Base-by-base conservation (phyloP, 2,329 filamentous ascomycete genomes). In the Neonectria ditissima region DNA sequence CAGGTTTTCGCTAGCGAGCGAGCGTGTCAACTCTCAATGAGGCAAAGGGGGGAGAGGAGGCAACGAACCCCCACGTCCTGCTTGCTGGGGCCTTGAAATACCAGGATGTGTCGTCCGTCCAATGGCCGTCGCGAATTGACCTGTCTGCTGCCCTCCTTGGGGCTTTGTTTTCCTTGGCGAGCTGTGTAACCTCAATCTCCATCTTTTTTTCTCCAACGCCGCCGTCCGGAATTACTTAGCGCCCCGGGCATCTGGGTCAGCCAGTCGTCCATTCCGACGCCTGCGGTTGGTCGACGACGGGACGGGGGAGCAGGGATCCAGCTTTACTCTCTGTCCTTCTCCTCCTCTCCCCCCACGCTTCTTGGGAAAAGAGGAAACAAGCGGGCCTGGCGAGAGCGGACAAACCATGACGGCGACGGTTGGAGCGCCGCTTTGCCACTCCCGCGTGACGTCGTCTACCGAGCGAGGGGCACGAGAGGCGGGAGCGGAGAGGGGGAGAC, bases 71-170 rank as follows among this genome's bases (percentile, higher is more conserved):
- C 69, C 69, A 71, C 69, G 69, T 43, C 26, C 3, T 22, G 4
- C 11, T 24, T 26, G 26, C 34, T 14, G 34, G 28, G 34, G n/a
- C n/a, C 30, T 61, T 41, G 51, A 44, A 53, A 56, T 34, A 45
- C 53, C 45, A 56, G 39, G 52, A 47, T 52, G 32, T n/a, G 3
- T 8, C n/a, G 22, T 20, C 34, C 34, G 18, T 45, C 69, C 69
- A 72, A 72, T 72, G 24, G 34, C 30, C 7, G 44, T 22, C 41
- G 20, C 24, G 64, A 71, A 72, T 72, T 69, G 62, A 53, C 57
- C 57, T 18, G 55, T 56, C 65, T 26, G 43, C 50, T 51, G 58
- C 34, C n/a, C n/a, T 53, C 59, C 41, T 48, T 61, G 39, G 47
- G 48, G 58, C 47, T 48, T 61, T 32, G 47, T 28, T 43, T 44